Base-by-base conservation (phyloP, 2,329 filamentous ascomycete genomes). In the Sporothrix brasiliensis region DNA sequence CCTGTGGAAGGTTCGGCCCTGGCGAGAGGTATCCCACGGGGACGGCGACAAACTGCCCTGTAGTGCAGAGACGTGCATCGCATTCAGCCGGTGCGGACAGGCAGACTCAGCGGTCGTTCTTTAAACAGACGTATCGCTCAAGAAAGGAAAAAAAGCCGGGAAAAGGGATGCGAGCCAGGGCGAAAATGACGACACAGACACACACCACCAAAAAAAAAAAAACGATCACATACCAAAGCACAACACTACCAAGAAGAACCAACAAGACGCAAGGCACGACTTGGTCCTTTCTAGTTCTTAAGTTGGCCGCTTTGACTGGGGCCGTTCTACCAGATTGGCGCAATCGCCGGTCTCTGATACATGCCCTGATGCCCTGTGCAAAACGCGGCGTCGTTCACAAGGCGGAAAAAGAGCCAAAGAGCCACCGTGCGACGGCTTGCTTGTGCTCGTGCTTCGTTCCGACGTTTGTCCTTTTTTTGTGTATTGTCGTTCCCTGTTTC, bases 11-110 rank as follows among this genome's bases (percentile, higher is more conserved):
- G 10, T 27, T 58, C 54, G 54, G 54, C 16, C 54, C 27, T 58
- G 30, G 54, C 54, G 54, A n/a, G 54, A 58, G 54, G 54, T 41
- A 58, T 39, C 27, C 53, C 4, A 41, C 30, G 54, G 54, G 27
- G 54, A 54, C 27, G 52, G 30, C 24, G 52, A 16, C 52, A 13
- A 24, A n/a, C 16, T 9, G 49, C 47, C n/a, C n/a, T 52, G 47
- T 44, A 13, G 34, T 21, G 63, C 27, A 11, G 52, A 58, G 34
- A 19, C 66, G 11, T 60, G 63, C 63, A 66, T 66, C 27, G 63
- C 47, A 66, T 66, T 66, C 63, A 66, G 63, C 63, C 53, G 63
- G 16, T 21, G 47, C 10, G 27, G 10, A 9, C 63, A 66, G 63
- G 63, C 63, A 66, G 63, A 52, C 27, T 53, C 19, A 24, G 24